phyloP scores from a whole-genome alignment of 169 alveolate species.

The Perkinsus marinus region DNA sequence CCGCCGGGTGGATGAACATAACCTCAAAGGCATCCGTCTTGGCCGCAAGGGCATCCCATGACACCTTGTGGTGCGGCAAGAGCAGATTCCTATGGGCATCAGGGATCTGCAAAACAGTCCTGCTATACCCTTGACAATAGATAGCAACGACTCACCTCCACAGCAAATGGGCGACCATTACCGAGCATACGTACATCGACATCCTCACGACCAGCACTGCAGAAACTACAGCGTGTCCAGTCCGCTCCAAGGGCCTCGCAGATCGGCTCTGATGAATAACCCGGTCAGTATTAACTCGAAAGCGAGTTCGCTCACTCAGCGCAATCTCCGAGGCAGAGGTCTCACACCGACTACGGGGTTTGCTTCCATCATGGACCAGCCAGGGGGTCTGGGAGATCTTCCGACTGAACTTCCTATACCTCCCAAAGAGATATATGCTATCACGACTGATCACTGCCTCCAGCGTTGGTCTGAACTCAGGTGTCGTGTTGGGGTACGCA shows the following conservation, averaged over 20 bases:
- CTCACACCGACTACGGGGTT: slow-evolving; percentile 19
- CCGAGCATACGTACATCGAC: slow-evolving; percentile 76
- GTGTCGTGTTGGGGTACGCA: neutral
- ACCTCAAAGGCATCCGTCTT: neutral
- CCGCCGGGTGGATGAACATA: neutral
- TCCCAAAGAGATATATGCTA: slow-evolving; percentile 27
- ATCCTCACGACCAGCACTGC: slow-evolving; percentile 64
- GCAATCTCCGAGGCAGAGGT: slow-evolving; percentile 3
- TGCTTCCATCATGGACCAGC: slow-evolving; percentile 37
- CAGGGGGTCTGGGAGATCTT: slow-evolving; percentile 58
- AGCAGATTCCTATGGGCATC: slow-evolving; percentile 6
- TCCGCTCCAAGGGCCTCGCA: slow-evolving; percentile 10
- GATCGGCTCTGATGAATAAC: slow-evolving; percentile 1
- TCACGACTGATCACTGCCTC: neutral
- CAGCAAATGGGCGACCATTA: slow-evolving; percentile 66
- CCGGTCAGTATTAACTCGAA: slow-evolving; percentile 3
- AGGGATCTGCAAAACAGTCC: neutral
- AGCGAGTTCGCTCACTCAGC: neutral
- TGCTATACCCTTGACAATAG: slow-evolving; percentile 7
- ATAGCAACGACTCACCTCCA: slow-evolving; percentile 45
- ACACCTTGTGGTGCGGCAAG: neutral
- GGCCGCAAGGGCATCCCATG: neutral
- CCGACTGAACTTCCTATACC: slow-evolving; percentile 55
- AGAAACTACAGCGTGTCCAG: slow-evolving; percentile 7
- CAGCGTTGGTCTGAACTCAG: neutral